These are phyloP conservation scores for Rhododendron ferrugineum DNA, from an alignment of 148 eudicot species.

Conservation along the genomic window DNA sequence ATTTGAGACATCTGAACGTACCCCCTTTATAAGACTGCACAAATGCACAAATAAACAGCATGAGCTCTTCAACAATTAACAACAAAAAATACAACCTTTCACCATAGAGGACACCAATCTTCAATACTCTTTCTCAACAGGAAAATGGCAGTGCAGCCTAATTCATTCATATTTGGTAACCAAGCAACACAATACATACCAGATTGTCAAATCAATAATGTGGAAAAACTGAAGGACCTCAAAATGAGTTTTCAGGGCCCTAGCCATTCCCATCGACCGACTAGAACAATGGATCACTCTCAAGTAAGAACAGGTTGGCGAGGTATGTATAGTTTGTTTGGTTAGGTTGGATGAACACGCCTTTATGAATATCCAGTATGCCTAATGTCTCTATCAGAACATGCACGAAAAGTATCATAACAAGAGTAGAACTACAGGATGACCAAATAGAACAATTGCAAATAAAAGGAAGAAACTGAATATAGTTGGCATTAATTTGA, in stretches of 20 bases:
- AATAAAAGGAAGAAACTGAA: background rate
- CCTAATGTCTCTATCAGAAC: background rate
- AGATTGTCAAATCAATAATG: background rate
- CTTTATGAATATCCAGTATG: background rate
- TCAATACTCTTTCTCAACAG: background rate
- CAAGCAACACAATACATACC: background rate
- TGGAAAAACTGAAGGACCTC: background rate
- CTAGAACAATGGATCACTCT: background rate
- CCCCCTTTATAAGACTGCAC: conserved; percentile 51
- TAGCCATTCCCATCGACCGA: background rate
- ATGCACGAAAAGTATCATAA: background rate
- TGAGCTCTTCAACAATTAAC: background rate
- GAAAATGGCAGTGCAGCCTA: background rate
- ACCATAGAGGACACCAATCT: background rate
- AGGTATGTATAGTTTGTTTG: background rate
- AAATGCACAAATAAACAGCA: background rate
- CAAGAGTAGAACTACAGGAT: background rate
- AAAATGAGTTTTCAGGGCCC: background rate
- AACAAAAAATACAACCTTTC: background rate
- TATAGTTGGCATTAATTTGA: background rate
- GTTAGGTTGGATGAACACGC: background rate
- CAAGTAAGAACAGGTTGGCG: background rate
- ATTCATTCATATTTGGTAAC: background rate
- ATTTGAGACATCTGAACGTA: conserved; percentile 56
- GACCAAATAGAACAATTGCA: background rate